phyloP scores from a whole-genome alignment of 2,329 filamentous ascomycete species.

The Thielaviopsis musarum region DNA sequence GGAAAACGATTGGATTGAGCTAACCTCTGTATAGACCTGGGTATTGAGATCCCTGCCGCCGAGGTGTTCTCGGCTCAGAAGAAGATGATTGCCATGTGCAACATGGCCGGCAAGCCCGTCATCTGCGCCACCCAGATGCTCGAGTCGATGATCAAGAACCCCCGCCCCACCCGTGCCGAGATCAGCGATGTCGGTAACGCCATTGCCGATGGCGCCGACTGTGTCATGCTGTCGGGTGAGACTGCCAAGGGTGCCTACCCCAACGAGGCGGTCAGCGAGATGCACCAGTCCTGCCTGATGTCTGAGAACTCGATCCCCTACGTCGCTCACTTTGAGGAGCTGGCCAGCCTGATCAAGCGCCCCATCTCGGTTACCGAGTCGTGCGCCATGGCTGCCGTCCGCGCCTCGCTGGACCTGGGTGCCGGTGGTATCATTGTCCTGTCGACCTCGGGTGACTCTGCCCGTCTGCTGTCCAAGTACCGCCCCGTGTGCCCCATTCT shows the following conservation, averaged over 20 bases:
- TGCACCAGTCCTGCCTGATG: slow-evolving; percentile 94
- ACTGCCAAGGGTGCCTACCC: slow-evolving; percentile 97
- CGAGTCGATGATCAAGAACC: slow-evolving; percentile 99
- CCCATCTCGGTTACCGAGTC: slow-evolving; percentile 84
- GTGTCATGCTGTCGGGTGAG: slow-evolving; percentile 98
- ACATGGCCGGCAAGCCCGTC: slow-evolving; percentile 94
- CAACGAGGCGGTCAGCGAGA: slow-evolving; percentile 81
- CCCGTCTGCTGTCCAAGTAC: slow-evolving; percentile 94
- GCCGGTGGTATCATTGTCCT: slow-evolving; percentile 91
- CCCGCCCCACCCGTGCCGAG: slow-evolving; percentile 90
- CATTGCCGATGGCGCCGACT: slow-evolving; percentile 89
- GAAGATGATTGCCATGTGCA: slow-evolving; percentile 99
- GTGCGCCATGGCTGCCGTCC: slow-evolving; percentile 92
- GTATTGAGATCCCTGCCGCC: slow-evolving; percentile 95
- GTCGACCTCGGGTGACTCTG: slow-evolving; percentile 88
- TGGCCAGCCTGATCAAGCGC: slow-evolving; percentile 66
- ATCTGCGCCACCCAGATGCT: slow-evolving; percentile 99
- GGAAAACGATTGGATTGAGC: neutral
- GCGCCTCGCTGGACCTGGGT: slow-evolving; percentile 87
- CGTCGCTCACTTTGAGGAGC: slow-evolving; percentile 89
- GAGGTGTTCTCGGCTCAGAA: slow-evolving; percentile 99
- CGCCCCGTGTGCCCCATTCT: slow-evolving; percentile 97
- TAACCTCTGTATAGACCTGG: slow-evolving; percentile 29
- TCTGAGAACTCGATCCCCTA: slow-evolving; percentile 97
- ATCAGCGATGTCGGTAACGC: slow-evolving; percentile 98